Conservation (phyloP, 2,329 filamentous ascomycete species). For the Aspergillus arachidicola region DNA sequence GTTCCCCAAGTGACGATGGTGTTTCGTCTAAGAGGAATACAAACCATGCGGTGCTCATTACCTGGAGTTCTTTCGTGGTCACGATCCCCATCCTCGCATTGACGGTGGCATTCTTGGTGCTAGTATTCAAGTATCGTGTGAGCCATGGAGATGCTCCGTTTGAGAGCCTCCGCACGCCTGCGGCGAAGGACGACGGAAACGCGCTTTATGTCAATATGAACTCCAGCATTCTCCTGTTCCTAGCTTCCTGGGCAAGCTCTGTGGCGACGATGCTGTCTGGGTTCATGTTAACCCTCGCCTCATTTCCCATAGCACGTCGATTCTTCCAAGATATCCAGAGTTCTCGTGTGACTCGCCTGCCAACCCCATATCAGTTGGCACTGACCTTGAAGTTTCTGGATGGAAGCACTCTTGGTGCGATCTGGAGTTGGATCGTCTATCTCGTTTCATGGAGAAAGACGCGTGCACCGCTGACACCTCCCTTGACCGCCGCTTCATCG, state of each 20-base stretch:
- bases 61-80: constrained; percentile 8
- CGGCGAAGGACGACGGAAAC: not conserved
- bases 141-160: not conserved
- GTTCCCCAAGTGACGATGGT: not conserved
- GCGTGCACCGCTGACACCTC: constrained; percentile 9
- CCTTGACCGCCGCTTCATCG: constrained; percentile 5
- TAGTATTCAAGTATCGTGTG: constrained; percentile 12
- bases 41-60: not conserved
- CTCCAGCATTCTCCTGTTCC: constrained; percentile 12
- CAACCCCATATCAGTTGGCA: constrained; percentile 23
- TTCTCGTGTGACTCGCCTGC: constrained; percentile 13
- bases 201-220: constrained; percentile 12
- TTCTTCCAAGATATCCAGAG: constrained; percentile 11
- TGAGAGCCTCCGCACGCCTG: not conserved
- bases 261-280: constrained; percentile 24
- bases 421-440: constrained; percentile 22
- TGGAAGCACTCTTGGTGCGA: constrained; percentile 13
- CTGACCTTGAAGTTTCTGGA: constrained; percentile 20
- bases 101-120: constrained; percentile 8
- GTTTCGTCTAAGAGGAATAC: not conserved
- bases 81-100: constrained; percentile 12
- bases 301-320: constrained; percentile 23
- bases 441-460: constrained; percentile 17
- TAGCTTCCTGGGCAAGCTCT: constrained; percentile 19
- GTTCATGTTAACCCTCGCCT: constrained; percentile 26